phyloP scores from a whole-genome alignment of 2,329 filamentous ascomycete genomes.

The Alternaria hordeiaustralica region DNA sequence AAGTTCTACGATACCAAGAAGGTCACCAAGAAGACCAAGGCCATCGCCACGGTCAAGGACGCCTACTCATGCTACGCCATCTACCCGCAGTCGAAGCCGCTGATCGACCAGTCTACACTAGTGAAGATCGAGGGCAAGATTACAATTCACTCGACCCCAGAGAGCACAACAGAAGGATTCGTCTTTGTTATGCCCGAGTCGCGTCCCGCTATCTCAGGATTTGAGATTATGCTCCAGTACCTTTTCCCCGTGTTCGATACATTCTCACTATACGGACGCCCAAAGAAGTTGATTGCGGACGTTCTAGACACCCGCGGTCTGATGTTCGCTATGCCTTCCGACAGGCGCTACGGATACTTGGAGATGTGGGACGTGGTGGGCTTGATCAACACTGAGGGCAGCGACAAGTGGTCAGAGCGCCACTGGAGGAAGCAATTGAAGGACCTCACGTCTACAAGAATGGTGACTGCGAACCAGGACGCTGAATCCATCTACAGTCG shows the following conservation, averaged over 20 bases:
- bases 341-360: slow-evolving; percentile 86
- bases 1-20: slow-evolving; percentile 93
- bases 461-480: slow-evolving; percentile 58
- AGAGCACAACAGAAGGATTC: slow-evolving; percentile 85
- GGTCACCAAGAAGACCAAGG: slow-evolving; percentile 87
- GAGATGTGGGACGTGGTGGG: slow-evolving; percentile 84
- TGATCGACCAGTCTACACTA: slow-evolving; percentile 93
- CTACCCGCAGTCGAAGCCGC: slow-evolving; percentile 90
- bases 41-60: slow-evolving; percentile 90
- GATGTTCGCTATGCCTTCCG: slow-evolving; percentile 97
- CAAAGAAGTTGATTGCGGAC: slow-evolving; percentile 84
- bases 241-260: slow-evolving; percentile 94
- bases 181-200: slow-evolving; percentile 98
- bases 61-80: slow-evolving; percentile 93
- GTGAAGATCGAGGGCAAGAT: slow-evolving; percentile 93
- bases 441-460: slow-evolving; percentile 81
- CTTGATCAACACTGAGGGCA: slow-evolving; percentile 80
- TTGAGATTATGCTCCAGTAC: slow-evolving; percentile 93
- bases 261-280: slow-evolving; percentile 89
- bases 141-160: slow-evolving; percentile 80
- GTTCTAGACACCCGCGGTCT: slow-evolving; percentile 84
- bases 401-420: slow-evolving; percentile 77
- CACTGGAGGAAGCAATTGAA: slow-evolving; percentile 92
- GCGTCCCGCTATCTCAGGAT: slow-evolving; percentile 88
- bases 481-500: slow-evolving; percentile 47